Evolutionary conservation across 2,329 filamentous ascomycete species (phyloP).

Genomic region (Hypomyces rosellus): DNA sequence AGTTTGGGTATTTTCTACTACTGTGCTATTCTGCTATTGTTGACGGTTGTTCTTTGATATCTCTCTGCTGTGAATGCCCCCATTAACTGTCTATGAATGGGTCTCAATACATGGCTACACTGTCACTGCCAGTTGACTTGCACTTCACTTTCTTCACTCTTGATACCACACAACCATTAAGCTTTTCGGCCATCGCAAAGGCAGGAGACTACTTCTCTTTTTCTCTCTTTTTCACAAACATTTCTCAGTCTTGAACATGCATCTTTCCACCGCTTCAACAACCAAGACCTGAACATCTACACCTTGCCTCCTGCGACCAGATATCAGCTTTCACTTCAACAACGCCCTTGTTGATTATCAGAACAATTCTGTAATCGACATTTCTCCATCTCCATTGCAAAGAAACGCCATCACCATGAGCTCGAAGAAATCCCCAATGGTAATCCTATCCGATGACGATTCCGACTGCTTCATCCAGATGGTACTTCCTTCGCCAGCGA

Average conservation of each 20-base stretch:
- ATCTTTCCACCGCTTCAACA: too few species aligned
- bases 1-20: too few species aligned
- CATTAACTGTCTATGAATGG: too few species aligned
- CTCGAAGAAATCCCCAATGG: background rate
- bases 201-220: background rate
- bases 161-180: background rate
- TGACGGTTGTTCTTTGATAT: too few species aligned
- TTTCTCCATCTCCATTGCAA: background rate
- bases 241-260: too few species aligned
- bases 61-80: too few species aligned
- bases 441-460: background rate
- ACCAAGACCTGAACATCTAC: too few species aligned
- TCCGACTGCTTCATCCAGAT: slow-evolving; percentile 1
- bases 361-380: background rate
- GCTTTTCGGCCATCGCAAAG: background rate
- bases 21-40: too few species aligned
- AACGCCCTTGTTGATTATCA: too few species aligned
- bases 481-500: background rate
- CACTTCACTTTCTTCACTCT: background rate
- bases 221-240: background rate
- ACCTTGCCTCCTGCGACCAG: too few species aligned
- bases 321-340: too few species aligned
- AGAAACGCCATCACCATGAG: background rate
- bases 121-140: background rate
- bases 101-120: too few species aligned